Percentiles rank a stretch among this genome's conserved stretches.
Conservation (phyloP, 306 rosid genomes). For the Prunus mume region DNA sequence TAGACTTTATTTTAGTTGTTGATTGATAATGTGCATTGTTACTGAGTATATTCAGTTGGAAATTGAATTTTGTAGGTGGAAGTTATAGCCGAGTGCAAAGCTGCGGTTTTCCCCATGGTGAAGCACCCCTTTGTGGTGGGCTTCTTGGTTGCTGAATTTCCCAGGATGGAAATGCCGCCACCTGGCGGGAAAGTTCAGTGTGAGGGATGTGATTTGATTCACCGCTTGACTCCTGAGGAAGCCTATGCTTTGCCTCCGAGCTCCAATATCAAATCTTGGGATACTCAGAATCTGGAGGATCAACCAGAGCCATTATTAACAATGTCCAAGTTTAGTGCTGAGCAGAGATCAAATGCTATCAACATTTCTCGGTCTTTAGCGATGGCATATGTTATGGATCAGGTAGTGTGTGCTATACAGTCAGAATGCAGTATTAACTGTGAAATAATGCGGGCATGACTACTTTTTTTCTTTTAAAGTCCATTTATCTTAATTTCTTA, state of each 20-base stretch:
- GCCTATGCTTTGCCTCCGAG: constrained; percentile 43
- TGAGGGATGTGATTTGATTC: constrained; percentile 33
- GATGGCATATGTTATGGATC: constrained; percentile 97
- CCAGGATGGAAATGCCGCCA: constrained; percentile 46
- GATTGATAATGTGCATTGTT: background rate
- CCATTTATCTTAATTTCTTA: constrained; percentile 1
- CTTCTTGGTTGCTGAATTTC: constrained; percentile 94
- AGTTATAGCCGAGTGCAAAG: constrained; percentile 61
- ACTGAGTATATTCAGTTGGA: background rate
- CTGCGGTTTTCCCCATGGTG: constrained; percentile 88
- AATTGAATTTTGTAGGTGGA: constrained; percentile 48
- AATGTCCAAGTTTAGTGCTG: constrained; percentile 51
- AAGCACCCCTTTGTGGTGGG: constrained; percentile 96
- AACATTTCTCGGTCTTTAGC: constrained; percentile 81
- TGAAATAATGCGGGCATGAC: background rate
- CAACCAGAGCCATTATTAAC: constrained; percentile 21
- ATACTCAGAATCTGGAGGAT: constrained; percentile 36
- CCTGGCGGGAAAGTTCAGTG: constrained; percentile 30
- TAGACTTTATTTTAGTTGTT: background rate
- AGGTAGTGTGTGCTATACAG: constrained; percentile 39
- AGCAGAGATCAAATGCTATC: constrained; percentile 67
- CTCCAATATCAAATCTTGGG: constrained; percentile 46
- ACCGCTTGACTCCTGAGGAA: constrained; percentile 37
- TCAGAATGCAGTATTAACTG: background rate
- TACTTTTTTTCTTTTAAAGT: background rate